Conservation (phyloP, 139 green algal species). For the Edaphochlamys debaryana region DNA sequence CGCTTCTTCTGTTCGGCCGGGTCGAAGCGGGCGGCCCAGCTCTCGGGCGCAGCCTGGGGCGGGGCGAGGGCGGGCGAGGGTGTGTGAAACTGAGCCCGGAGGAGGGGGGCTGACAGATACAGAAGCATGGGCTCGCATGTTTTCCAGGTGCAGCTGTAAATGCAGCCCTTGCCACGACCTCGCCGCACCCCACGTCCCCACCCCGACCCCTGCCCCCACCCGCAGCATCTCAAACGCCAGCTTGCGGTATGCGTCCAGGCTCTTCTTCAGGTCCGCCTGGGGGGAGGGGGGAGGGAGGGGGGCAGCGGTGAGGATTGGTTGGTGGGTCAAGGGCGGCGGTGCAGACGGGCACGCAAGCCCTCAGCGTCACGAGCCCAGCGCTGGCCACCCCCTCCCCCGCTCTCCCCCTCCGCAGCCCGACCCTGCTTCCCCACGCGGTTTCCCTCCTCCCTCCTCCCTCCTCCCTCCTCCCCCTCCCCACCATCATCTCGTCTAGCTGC, state of each 20-base stretch:
- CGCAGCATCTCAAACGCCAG: slow-evolving; percentile 4
- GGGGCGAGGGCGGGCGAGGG: too few relatives aligned
- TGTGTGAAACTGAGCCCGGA: too few relatives aligned
- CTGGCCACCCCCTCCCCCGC: too few relatives aligned
- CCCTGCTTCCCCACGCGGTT: too few relatives aligned
- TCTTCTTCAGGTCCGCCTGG: slow-evolving; percentile 7
- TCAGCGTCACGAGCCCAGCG: too few relatives aligned
- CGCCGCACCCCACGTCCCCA: too few relatives aligned
- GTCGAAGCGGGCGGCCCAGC: neutral
- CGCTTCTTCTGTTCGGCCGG: neutral
- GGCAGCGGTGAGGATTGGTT: too few relatives aligned
- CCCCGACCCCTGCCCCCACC: neutral
- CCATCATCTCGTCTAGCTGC: slow-evolving; percentile 3
- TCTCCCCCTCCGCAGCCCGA: too few relatives aligned
- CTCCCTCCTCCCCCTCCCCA: neutral
- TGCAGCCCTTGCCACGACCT: neutral
- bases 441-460: too few relatives aligned
- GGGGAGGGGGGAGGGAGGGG: neutral
- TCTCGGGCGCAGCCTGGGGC: slow-evolving; percentile 3
- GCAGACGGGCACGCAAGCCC: too few relatives aligned
- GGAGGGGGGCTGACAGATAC: neutral
- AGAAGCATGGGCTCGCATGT: neutral
- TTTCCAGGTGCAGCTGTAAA: neutral
- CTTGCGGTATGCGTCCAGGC: neutral
- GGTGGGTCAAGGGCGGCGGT: too few relatives aligned